These are phyloP conservation scores for Calonectria multiphialidica DNA, from an alignment of 2,329 filamentous ascomycete genomes.

Conservation along the genomic window DNA sequence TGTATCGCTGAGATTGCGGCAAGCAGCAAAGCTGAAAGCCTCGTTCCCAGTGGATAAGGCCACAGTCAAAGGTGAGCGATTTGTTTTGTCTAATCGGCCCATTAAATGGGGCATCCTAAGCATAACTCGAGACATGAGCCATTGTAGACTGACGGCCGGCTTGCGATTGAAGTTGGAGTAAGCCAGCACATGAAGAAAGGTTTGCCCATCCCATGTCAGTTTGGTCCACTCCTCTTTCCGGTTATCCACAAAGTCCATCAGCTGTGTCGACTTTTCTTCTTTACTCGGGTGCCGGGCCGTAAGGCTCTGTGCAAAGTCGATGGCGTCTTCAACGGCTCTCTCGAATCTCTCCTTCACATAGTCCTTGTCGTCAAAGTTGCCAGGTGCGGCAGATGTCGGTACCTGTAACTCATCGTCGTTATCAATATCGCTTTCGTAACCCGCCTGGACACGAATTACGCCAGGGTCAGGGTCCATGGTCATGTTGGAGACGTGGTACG, in stretches of 20 bases:
- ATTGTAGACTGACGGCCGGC: not conserved
- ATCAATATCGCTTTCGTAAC: slow-evolving; percentile 13
- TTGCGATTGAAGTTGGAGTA: slow-evolving; percentile 15
- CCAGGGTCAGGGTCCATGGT: too few species aligned
- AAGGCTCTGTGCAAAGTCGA: not conserved
- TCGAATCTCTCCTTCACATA: slow-evolving; percentile 2
- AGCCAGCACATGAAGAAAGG: slow-evolving; percentile 10
- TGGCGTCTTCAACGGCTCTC: not conserved
- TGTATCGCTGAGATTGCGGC: not conserved
- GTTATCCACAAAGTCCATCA: not conserved
- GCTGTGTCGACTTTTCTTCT: not conserved
- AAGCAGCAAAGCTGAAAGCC: not conserved
- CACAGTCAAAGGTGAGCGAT: slow-evolving; percentile 5
- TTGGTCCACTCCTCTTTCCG: slow-evolving; percentile 7
- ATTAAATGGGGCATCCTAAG: slow-evolving; percentile 4
- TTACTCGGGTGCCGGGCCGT: not conserved
- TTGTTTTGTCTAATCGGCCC: slow-evolving; percentile 3
- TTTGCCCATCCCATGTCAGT: slow-evolving; percentile 8
- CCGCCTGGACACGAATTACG: not conserved
- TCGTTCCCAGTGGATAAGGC: slow-evolving; percentile 3
- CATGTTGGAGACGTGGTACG: too few species aligned
- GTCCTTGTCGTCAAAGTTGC: slow-evolving; percentile 4
- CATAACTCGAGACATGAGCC: slow-evolving; percentile 17
- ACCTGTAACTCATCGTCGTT: slow-evolving; percentile 13
- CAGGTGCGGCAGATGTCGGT: not conserved